Evolutionary conservation across 306 rosid genomes (phyloP).

Genomic region (Fragaria ananassa): DNA sequence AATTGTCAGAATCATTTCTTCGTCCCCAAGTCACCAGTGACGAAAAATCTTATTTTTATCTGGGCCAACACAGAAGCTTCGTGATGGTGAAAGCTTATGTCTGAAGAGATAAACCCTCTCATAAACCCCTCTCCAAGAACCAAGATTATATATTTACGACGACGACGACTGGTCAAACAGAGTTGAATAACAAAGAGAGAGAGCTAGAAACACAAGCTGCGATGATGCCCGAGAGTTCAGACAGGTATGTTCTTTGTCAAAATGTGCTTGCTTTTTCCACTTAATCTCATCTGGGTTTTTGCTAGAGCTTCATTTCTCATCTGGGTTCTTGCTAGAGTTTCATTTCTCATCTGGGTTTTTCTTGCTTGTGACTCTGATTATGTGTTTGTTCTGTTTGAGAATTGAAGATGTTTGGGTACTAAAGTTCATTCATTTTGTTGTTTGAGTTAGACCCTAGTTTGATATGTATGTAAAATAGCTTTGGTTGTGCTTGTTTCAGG

Average conservation of each 20-base stretch:
- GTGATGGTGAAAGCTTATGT: background rate
- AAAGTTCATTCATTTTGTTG: background rate
- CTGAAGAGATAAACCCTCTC: background rate
- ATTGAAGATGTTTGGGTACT: background rate
- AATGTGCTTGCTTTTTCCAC: background rate
- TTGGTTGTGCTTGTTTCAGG: conserved; percentile 35
- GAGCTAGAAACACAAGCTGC: background rate
- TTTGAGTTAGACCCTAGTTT: background rate
- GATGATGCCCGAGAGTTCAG: conserved; percentile 34
- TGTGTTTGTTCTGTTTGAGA: background rate
- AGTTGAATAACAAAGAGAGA: background rate
- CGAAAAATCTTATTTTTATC: background rate
- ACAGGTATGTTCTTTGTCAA: conserved; percentile 32
- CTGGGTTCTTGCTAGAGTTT: background rate
- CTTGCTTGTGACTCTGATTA: background rate
- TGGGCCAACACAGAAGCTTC: background rate
- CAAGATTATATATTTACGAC: background rate
- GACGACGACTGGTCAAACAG: background rate
- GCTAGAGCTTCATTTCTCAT: background rate
- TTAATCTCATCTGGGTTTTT: background rate
- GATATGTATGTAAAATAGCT: background rate
- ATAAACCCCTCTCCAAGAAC: background rate
- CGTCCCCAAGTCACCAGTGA: background rate
- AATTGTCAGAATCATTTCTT: background rate
- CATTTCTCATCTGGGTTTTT: conserved; percentile 4